Evolutionary conservation across 345 rosid genomes (phyloP).

Genomic region (Eucalyptus paniculata): DNA sequence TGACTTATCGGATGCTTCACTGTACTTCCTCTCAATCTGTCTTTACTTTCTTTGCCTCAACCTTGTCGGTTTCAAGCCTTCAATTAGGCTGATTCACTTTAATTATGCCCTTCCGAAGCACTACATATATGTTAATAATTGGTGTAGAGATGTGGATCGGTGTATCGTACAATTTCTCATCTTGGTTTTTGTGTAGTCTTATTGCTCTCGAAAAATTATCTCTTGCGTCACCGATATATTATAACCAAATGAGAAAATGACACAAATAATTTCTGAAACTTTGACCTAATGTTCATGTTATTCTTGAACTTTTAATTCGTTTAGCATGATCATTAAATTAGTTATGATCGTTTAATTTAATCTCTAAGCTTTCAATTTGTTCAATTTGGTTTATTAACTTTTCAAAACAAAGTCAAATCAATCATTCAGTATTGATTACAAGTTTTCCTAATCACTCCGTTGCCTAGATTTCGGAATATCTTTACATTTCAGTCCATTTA

Average conservation of each 20-base stretch:
- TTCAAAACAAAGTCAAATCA: neutral
- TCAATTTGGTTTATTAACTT: neutral
- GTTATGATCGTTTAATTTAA: neutral
- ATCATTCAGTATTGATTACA: neutral
- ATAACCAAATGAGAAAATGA: neutral
- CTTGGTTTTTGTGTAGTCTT: neutral
- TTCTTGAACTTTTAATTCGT: neutral
- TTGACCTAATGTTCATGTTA: neutral
- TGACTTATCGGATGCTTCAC: neutral
- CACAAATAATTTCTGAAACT: neutral
- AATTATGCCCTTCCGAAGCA: neutral
- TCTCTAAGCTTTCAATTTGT: neutral
- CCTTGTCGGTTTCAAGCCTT: neutral
- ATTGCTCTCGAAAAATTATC: neutral
- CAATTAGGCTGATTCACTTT: neutral
- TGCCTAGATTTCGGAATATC: neutral
- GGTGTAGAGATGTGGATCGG: neutral
- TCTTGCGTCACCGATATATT: neutral
- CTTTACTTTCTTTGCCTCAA: neutral
- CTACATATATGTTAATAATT: neutral
- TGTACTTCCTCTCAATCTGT: neutral
- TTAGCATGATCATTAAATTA: rapidly evolving
- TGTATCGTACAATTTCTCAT: neutral
- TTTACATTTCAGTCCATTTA: neutral
- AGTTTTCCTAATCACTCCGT: neutral